Conservation (phyloP, 331 rosid species). For the Pyracantha coccinea region DNA sequence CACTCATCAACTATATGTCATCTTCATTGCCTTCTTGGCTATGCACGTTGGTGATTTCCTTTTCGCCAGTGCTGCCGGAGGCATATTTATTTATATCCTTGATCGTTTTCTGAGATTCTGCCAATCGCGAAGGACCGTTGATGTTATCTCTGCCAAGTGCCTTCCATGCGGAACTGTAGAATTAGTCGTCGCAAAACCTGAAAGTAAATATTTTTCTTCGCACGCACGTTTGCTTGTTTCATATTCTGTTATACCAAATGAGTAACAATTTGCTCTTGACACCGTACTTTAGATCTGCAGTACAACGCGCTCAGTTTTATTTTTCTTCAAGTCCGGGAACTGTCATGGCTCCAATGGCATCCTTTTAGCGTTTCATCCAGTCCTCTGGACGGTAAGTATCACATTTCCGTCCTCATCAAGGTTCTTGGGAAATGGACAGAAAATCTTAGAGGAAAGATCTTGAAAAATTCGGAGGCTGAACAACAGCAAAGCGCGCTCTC, state of each 20-base stretch:
- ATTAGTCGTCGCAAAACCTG: slow-evolving; percentile 73
- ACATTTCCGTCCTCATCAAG: slow-evolving; percentile 72
- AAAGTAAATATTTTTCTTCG: slow-evolving; percentile 35
- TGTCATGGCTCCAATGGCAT: slow-evolving; percentile 96
- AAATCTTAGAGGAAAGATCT: slow-evolving; percentile 36
- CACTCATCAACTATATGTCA: slow-evolving; percentile 79
- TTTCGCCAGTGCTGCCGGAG: slow-evolving; percentile 68
- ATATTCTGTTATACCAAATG: not conserved
- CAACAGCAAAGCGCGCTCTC: slow-evolving; percentile 12
- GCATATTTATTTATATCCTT: slow-evolving; percentile 65
- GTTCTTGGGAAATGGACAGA: slow-evolving; percentile 92
- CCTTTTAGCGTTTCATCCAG: slow-evolving; percentile 96
- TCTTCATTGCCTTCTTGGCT: slow-evolving; percentile 67
- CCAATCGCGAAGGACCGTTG: slow-evolving; percentile 69
- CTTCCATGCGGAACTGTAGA: slow-evolving; percentile 90
- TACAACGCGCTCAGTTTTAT: slow-evolving; percentile 95
- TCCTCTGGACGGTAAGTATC: slow-evolving; percentile 83
- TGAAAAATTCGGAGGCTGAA: slow-evolving; percentile 23
- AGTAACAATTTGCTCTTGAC: slow-evolving; percentile 10
- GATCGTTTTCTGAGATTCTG: slow-evolving; percentile 88
- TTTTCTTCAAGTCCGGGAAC: slow-evolving; percentile 75
- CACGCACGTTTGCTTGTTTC: not conserved
- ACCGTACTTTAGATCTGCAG: slow-evolving; percentile 37
- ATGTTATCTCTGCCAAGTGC: slow-evolving; percentile 60
- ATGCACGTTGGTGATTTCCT: slow-evolving; percentile 85